Evolutionary conservation across 1,284 basidiomycete species (phyloP).

Genomic region (Melanopsichium pennsylvanicum): DNA sequence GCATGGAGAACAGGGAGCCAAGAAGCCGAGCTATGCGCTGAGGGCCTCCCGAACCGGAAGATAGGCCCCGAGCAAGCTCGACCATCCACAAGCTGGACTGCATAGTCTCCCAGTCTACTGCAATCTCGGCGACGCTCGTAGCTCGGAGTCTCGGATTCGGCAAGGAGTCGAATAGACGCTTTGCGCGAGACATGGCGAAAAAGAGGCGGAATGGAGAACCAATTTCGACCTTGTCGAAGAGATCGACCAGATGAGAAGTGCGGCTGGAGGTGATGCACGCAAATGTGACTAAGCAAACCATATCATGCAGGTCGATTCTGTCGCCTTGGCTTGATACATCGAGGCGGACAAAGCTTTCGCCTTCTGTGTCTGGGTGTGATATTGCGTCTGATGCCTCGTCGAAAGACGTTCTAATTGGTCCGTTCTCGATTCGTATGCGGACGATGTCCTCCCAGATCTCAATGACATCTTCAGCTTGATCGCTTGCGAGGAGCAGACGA

Average conservation of each 20-base stretch:
- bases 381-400: neutral
- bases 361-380: neutral
- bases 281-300: constrained; percentile 44
- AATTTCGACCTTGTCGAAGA: constrained; percentile 45
- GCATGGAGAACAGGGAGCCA: constrained; percentile 40
- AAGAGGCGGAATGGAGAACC: constrained; percentile 50
- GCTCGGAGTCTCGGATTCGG: neutral
- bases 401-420: neutral
- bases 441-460: constrained; percentile 28
- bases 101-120: constrained; percentile 1
- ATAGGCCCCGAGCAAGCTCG: constrained; percentile 51
- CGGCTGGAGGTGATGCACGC: constrained; percentile 4
- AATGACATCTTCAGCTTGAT: constrained; percentile 12
- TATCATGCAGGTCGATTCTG: constrained; percentile 34
- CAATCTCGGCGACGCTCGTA: neutral
- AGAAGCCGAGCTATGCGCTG: constrained; percentile 51
- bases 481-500: constrained; percentile 7
- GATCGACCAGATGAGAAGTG: constrained; percentile 11
- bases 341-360: constrained; percentile 20
- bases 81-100: constrained; percentile 15
- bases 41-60: constrained; percentile 40
- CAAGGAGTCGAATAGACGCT: constrained; percentile 16
- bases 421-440: constrained; percentile 4
- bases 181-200: constrained; percentile 33
- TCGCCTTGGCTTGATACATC: constrained; percentile 12